Evolutionary conservation across 352 stramenopile genomes (phyloP), one percentile per base, ranked within the genome.

Genomic region (Pythium myriotylum): DNA sequence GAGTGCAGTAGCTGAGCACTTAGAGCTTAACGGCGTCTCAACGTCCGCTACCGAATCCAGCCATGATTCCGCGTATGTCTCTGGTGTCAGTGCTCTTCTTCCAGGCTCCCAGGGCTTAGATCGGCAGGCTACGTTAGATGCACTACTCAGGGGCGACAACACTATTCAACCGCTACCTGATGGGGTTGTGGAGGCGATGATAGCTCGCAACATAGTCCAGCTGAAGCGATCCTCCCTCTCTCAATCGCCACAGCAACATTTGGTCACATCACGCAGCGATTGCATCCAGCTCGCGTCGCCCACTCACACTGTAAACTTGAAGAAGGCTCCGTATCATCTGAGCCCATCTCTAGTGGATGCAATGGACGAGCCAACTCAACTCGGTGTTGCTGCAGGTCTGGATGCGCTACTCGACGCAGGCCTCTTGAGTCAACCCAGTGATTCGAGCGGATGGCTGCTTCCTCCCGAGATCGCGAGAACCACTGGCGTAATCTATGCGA

Each of bases 401-500:
- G 91, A 99, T 54, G 95, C 95, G n/a, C 65, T 98, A 22, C 92
- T 97, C 52, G 86, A 86, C 62, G 94, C 96, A 22, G 84, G 85
- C 1, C 77, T 99, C 5, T 92, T 98, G 14, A 35, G 24, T 29
- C 4, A 0, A 50, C 67, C 17, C 68, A 62, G 24, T 27, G 13
- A 0, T 65, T 51, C 19, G 86, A 84, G 46, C 39, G 46, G 23
- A 13, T 99, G 96, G 96, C 86, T 76, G 33, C 76, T 99, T 16
- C 79, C 88, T 3, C 91, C 97, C 47, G 53, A 68, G 37, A 86
- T 97, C 64, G 79, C 84, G 13, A 83, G 97, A 54, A 84, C 77
- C 1, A 98, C 89, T 1, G 96, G 95, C 23, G 79, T 99, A 14
- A 94, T 99, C 33, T 99, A 98, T 60, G 95, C 95, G 8, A 97